Evolutionary conservation across 495 filamentous ascomycete species (phyloP).

Genomic region (Aspergillus nidulans): DNA sequence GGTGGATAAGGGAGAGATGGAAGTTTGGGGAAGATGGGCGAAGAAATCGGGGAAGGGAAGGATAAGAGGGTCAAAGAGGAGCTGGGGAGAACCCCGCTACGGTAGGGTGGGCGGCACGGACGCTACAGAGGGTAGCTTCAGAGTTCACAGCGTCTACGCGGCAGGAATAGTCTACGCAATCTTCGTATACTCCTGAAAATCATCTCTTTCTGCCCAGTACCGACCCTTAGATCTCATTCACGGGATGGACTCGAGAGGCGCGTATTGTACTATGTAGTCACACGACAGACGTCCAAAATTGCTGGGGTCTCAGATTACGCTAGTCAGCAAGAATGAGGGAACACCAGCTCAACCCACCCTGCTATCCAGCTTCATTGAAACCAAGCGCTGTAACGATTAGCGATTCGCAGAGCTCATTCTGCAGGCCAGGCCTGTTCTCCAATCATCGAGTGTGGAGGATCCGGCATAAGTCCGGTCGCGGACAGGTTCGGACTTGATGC

Average conservation of each 20-base stretch:
- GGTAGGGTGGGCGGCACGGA: not conserved
- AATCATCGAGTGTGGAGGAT: not conserved
- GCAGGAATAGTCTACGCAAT: not conserved
- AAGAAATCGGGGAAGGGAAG: not conserved
- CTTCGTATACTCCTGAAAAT: too few species aligned
- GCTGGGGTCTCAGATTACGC: too few species aligned
- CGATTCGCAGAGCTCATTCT: not conserved
- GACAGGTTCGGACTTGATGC: constrained; percentile 40
- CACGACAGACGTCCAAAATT: too few species aligned
- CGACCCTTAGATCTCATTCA: too few species aligned
- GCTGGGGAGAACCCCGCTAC: constrained; percentile 8
- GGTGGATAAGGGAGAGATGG: not conserved
- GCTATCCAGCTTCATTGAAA: too few species aligned
- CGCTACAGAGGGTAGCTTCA: not conserved
- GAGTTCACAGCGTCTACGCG: not conserved
- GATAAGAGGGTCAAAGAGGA: not conserved
- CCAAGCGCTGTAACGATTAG: not conserved
- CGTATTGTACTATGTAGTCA: too few species aligned
- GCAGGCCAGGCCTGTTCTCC: not conserved
- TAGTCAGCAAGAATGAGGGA: too few species aligned
- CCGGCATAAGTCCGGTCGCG: constrained; percentile 35
- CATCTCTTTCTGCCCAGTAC: too few species aligned
- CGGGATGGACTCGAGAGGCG: too few species aligned
- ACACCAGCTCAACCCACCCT: too few species aligned
- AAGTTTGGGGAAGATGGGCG: not conserved